These are phyloP conservation scores for Colletotrichum liaoningense DNA, from an alignment of 2,329 filamentous ascomycete species.

Conservation along the genomic window DNA sequence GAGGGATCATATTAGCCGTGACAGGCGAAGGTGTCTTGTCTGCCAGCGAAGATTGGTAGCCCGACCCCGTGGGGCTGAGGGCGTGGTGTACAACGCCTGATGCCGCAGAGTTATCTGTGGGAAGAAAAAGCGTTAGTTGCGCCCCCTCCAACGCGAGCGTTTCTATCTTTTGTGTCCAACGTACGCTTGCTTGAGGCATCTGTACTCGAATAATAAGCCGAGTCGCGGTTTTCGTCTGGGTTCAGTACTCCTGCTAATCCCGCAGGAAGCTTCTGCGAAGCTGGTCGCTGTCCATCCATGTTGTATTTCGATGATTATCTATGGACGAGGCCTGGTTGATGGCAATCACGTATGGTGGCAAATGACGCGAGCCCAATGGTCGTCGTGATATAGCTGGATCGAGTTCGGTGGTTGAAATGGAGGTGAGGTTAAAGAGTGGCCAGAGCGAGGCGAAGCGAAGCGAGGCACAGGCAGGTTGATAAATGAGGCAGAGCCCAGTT, in stretches of 20 bases:
- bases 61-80: conserved; percentile 48
- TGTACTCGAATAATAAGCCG: conserved; percentile 56
- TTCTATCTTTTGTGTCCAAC: conserved; percentile 31
- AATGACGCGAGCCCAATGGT: not conserved
- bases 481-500: not conserved
- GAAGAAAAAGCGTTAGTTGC: conserved; percentile 24
- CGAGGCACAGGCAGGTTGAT: not conserved
- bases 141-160: conserved; percentile 35
- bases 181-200: conserved; percentile 57
- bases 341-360: not conserved
- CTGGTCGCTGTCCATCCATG: conserved; percentile 34
- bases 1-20: conserved; percentile 60
- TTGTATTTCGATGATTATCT: not conserved
- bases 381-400: not conserved
- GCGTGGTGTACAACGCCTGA: conserved; percentile 42
- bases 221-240: conserved; percentile 59
- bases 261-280: conserved; percentile 58
- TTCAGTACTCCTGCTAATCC: conserved; percentile 65
- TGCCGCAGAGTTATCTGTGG: conserved; percentile 57
- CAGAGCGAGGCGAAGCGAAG: not conserved
- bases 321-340: not conserved
- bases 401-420: not conserved
- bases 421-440: not conserved
- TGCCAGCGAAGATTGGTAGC: conserved; percentile 61
- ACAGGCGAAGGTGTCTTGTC: conserved; percentile 75